These are phyloP conservation scores for Didymella segeticola DNA, from an alignment of 2,329 filamentous ascomycete genomes.

Conservation along the genomic window DNA sequence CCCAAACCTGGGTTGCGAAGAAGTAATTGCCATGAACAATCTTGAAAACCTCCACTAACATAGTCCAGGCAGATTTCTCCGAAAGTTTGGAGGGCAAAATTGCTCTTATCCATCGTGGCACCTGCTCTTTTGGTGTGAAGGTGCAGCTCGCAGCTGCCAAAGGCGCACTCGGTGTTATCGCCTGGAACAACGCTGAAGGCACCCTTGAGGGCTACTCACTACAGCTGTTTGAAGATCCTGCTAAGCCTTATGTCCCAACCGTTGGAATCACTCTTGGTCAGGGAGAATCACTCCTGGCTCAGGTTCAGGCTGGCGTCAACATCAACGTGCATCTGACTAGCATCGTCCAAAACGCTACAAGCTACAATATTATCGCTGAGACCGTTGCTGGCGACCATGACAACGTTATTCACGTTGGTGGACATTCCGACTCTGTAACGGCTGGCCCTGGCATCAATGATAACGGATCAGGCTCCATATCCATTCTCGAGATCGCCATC, in stretches of 20 bases:
- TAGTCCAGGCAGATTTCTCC: conserved; percentile 65
- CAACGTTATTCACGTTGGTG: conserved; percentile 64
- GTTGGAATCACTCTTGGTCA: conserved; percentile 70
- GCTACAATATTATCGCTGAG: conserved; percentile 65
- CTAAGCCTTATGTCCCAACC: conserved; percentile 67
- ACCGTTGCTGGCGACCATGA: conserved; percentile 64
- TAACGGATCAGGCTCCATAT: conserved; percentile 72
- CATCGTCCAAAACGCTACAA: conserved; percentile 32
- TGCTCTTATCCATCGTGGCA: conserved; percentile 73
- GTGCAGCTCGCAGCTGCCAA: conserved; percentile 63
- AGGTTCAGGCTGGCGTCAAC: conserved; percentile 54
- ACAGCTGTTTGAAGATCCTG: conserved; percentile 61
- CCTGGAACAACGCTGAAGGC: conserved; percentile 74
- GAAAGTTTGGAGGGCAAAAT: conserved; percentile 66
- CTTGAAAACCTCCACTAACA: not conserved
- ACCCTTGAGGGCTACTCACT: conserved; percentile 53
- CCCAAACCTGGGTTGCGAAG: conserved; percentile 45
- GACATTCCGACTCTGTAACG: conserved; percentile 67
- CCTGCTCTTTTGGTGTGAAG: conserved; percentile 75
- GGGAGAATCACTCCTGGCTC: conserved; percentile 62
- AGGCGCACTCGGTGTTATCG: conserved; percentile 71
- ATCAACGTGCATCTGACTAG: conserved; percentile 39
- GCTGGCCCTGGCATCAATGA: conserved; percentile 78
- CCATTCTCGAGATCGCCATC: conserved; percentile 65
- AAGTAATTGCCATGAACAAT: conserved; percentile 21